Evolutionary conservation across 1,284 basidiomycete species (phyloP).

Genomic region (Malassezia furfur): DNA sequence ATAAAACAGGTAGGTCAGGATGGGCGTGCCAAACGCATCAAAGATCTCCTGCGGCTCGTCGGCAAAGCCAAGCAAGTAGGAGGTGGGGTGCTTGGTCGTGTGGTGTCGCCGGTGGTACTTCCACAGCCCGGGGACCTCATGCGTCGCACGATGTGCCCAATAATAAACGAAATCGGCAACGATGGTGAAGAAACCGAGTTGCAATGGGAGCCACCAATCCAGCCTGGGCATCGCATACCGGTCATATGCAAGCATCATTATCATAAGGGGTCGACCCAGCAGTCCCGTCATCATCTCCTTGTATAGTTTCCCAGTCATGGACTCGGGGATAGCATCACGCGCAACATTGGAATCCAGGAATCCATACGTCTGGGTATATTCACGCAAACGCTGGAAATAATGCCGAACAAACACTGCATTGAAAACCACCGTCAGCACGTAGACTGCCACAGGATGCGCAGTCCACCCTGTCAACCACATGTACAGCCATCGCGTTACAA

Average conservation of each 20-base stretch:
- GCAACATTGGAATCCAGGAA: constrained; percentile 25
- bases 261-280: constrained; percentile 7
- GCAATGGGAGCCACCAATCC: constrained; percentile 18
- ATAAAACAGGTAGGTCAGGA: constrained; percentile 26
- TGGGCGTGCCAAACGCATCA: constrained; percentile 31
- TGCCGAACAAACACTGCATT: constrained; percentile 22
- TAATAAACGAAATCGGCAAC: constrained; percentile 34
- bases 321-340: constrained; percentile 32
- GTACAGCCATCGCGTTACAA: constrained; percentile 26
- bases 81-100: constrained; percentile 33
- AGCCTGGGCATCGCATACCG: constrained; percentile 2
- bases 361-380: constrained; percentile 22
- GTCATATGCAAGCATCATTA: constrained; percentile 16
- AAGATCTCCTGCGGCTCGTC: constrained; percentile 36
- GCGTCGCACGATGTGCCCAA: constrained; percentile 36
- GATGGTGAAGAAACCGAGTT: constrained; percentile 18
- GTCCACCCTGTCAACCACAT: constrained; percentile 23
- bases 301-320: constrained; percentile 17
- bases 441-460: constrained; percentile 25
- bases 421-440: constrained; percentile 22
- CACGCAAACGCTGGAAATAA: constrained; percentile 18
- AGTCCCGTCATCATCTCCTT: constrained; percentile 6
- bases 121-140: constrained; percentile 31
- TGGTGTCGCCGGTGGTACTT: constrained; percentile 27
- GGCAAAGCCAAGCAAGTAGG: constrained; percentile 27